Evolutionary conservation across 1,284 basidiomycete species (phyloP).

Genomic region (Violaceomyces palustris): DNA sequence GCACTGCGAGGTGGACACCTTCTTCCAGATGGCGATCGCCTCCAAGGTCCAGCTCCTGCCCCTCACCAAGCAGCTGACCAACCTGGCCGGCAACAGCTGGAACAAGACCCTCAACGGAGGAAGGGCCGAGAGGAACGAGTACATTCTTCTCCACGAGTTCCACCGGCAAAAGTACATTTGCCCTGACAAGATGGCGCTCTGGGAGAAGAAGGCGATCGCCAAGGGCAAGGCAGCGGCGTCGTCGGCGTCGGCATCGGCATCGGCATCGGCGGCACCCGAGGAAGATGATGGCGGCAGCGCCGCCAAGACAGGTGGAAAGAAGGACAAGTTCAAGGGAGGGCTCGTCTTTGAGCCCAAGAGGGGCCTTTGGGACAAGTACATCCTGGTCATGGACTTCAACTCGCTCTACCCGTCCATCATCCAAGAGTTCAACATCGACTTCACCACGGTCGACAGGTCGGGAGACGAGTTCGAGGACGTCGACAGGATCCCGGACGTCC

Average conservation of each 20-base stretch:
- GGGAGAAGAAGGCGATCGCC: slow-evolving; percentile 46
- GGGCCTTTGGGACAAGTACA: slow-evolving; percentile 92
- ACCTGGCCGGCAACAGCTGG: slow-evolving; percentile 97
- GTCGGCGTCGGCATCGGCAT: slow-evolving; percentile 59
- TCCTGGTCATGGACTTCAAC: slow-evolving; percentile 99
- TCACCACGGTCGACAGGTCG: slow-evolving; percentile 80
- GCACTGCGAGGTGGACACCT: slow-evolving; percentile 88
- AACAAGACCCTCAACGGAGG: slow-evolving; percentile 58
- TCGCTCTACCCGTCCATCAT: slow-evolving; percentile 98
- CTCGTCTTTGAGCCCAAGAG: slow-evolving; percentile 95
- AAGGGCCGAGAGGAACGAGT: slow-evolving; percentile 96
- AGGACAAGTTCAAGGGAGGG: slow-evolving; percentile 97
- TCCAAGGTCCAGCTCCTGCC: slow-evolving; percentile 82
- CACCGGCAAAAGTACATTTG: slow-evolving; percentile 92
- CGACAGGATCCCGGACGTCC: slow-evolving; percentile 80
- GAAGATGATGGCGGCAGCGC: slow-evolving; percentile 3
- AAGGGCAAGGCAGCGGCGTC: slow-evolving; percentile 56
- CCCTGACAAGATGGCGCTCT: slow-evolving; percentile 86
- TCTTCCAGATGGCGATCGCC: slow-evolving; percentile 92
- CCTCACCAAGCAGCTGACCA: slow-evolving; percentile 88
- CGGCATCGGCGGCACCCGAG: slow-evolving; percentile 27
- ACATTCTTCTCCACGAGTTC: slow-evolving; percentile 97
- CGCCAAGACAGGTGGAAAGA: slow-evolving; percentile 62
- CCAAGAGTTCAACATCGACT: slow-evolving; percentile 99
- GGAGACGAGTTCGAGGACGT: slow-evolving; percentile 55